phyloP scores from a whole-genome alignment of 2,329 filamentous ascomycete genomes.

The Fusarium sp. region DNA sequence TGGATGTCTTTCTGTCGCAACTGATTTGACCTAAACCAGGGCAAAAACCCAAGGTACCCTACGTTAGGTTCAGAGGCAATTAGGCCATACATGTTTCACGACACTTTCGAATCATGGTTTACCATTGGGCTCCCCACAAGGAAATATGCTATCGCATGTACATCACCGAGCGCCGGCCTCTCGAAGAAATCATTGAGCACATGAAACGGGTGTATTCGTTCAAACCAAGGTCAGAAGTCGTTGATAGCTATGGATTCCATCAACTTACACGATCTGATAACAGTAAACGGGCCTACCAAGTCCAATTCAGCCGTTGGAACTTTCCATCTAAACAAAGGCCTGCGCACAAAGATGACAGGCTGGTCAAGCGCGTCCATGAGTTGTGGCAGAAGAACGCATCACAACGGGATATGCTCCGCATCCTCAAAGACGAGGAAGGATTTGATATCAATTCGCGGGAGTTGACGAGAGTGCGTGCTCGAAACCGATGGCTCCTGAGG shows the following conservation, averaged over 20 bases:
- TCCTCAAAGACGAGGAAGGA: conserved; percentile 78
- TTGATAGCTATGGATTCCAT: too few relatives aligned
- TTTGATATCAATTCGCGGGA: conserved; percentile 81
- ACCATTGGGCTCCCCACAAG: conserved; percentile 63
- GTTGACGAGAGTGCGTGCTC: conserved; percentile 77
- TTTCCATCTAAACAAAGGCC: conserved; percentile 84
- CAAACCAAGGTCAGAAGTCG: conserved; percentile 67
- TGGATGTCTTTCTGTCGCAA: too few relatives aligned
- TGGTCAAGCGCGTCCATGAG: conserved; percentile 80
- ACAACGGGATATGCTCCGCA: conserved; percentile 81
- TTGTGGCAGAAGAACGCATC: conserved; percentile 83
- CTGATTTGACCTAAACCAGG: too few relatives aligned
- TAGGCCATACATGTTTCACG: conserved; percentile 26
- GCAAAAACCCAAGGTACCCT: too few relatives aligned
- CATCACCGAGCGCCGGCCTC: conserved; percentile 80
- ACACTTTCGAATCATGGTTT: conserved; percentile 58
- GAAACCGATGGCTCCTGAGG: conserved; percentile 78
- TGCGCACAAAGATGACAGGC: conserved; percentile 77
- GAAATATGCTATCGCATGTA: conserved; percentile 73
- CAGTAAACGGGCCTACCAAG: conserved; percentile 84
- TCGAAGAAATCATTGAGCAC: conserved; percentile 82
- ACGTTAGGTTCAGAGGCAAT: too few relatives aligned
- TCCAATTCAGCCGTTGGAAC: conserved; percentile 83
- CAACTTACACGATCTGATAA: too few relatives aligned
- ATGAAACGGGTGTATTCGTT: conserved; percentile 78